Conservation (phyloP, 352 stramenopile genomes). For the Globisporangium sylvaticum region DNA sequence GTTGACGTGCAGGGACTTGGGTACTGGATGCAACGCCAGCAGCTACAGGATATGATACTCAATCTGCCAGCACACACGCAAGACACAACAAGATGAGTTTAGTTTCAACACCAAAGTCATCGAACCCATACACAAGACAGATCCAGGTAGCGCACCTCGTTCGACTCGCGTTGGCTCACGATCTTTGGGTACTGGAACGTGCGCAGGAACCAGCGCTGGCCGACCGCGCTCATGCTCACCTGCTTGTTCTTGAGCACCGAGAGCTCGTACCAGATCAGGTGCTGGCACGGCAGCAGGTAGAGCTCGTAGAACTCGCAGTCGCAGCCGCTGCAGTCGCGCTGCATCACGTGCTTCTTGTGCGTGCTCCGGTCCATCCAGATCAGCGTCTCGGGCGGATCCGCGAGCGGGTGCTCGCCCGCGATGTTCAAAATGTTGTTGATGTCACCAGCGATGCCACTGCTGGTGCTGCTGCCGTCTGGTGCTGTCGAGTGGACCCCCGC, state of each 20-base stretch:
- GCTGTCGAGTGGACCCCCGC: not conserved
- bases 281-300: slow-evolving; percentile 62
- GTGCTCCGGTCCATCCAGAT: slow-evolving; percentile 55
- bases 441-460: not conserved
- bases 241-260: slow-evolving; percentile 59
- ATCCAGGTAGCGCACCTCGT: slow-evolving; percentile 41
- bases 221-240: slow-evolving; percentile 55
- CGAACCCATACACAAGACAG: not conserved
- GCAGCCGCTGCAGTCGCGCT: slow-evolving; percentile 52
- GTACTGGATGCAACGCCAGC: not conserved
- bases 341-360: slow-evolving; percentile 51
- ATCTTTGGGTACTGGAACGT: slow-evolving; percentile 68
- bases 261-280: slow-evolving; percentile 77
- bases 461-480: not conserved
- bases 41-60: slow-evolving; percentile 62
- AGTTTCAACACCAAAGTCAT: not conserved
- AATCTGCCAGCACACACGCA: slow-evolving; percentile 27
- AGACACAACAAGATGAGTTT: not conserved
- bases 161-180: slow-evolving; percentile 52
- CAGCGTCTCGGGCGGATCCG: slow-evolving; percentile 23
- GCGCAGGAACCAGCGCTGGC: slow-evolving; percentile 58
- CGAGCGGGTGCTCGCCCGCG: slow-evolving; percentile 12
- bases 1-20: not conserved
- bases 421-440: slow-evolving; percentile 5
- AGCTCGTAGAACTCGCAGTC: slow-evolving; percentile 67